A percentile compares a stretch with the other conserved stretches of the same genome.
phyloP scores from a whole-genome alignment of 371 early-diverging fungal species.

The Mortierella sp. region DNA sequence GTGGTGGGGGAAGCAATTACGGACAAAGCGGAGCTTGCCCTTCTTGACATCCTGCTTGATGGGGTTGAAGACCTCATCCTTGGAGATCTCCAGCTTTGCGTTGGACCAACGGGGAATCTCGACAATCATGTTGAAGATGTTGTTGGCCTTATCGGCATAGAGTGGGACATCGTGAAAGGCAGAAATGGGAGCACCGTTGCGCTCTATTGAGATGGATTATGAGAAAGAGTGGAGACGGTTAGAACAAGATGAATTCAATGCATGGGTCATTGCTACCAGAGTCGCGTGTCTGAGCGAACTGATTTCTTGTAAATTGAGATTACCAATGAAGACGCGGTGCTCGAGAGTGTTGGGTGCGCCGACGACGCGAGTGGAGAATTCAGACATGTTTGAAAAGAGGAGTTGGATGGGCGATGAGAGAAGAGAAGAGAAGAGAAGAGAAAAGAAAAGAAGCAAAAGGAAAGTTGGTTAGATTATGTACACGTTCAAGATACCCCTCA shows the following conservation, averaged over 20 bases:
- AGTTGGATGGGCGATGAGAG: slow-evolving; percentile 2
- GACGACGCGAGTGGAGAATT: slow-evolving; percentile 79
- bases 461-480: too few species aligned
- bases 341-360: slow-evolving; percentile 92
- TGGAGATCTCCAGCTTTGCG: slow-evolving; percentile 99
- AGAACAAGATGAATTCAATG: background rate
- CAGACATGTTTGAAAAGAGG: slow-evolving; percentile 60
- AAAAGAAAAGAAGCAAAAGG: slow-evolving; percentile 22
- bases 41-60: slow-evolving; percentile 99
- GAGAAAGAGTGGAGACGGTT: background rate
- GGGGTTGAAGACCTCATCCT: slow-evolving; percentile 95
- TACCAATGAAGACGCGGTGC: slow-evolving; percentile 90
- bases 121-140: slow-evolving; percentile 96
- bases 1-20: slow-evolving; percentile 99
- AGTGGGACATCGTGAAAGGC: slow-evolving; percentile 99
- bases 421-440: slow-evolving; percentile 21
- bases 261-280: background rate
- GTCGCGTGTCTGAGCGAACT: background rate
- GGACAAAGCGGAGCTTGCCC: slow-evolving; percentile 97
- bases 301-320: background rate
- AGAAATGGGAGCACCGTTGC: slow-evolving; percentile 83
- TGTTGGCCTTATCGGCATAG: slow-evolving; percentile 87
- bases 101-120: slow-evolving; percentile 99
- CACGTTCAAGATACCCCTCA: slow-evolving; percentile 16
- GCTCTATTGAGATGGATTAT: slow-evolving; percentile 59